These are phyloP conservation scores for Ceratobasidium theobromae DNA, from an alignment of 1,284 basidiomycete species.

Conservation along the genomic window DNA sequence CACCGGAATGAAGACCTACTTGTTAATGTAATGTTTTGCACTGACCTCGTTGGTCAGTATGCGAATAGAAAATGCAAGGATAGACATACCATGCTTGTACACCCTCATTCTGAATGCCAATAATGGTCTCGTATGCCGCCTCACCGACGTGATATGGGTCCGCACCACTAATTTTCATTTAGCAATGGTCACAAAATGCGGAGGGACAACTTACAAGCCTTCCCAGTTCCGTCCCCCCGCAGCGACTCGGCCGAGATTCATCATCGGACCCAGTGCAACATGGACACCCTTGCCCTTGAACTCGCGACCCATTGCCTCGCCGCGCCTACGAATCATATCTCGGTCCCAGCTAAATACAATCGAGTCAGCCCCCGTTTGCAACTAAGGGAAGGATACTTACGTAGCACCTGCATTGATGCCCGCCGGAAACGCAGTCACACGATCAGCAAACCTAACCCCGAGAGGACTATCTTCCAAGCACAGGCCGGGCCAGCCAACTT, in stretches of 20 bases:
- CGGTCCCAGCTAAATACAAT: conserved; percentile 30
- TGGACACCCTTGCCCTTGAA: conserved; percentile 37
- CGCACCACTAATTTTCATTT: conserved; percentile 23
- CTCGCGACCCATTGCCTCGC: conserved; percentile 36
- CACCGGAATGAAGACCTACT: conserved; percentile 10
- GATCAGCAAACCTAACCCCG: conserved; percentile 35
- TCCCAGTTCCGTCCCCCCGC: conserved; percentile 36
- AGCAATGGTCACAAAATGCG: not conserved
- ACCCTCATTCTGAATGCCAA: conserved; percentile 37
- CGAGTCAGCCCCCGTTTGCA: not conserved
- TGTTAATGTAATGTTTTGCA: conserved; percentile 38
- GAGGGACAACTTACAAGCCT: conserved; percentile 21
- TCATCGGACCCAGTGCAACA: conserved; percentile 33
- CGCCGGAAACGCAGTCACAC: conserved; percentile 35
- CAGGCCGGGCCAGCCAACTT: conserved; percentile 28
- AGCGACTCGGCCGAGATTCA: conserved; percentile 33
- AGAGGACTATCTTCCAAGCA: conserved; percentile 34
- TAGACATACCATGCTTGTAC: conserved; percentile 36
- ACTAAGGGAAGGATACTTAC: not conserved
- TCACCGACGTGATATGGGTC: conserved; percentile 38
- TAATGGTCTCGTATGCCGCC: conserved; percentile 37
- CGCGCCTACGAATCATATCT: conserved; percentile 33
- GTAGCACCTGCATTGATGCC: conserved; percentile 37
- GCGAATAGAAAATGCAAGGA: too few species aligned
- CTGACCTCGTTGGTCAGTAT: conserved; percentile 3